Evolutionary conservation across 2,329 filamentous ascomycete genomes (phyloP).

Genomic region (Cadophora sp.): DNA sequence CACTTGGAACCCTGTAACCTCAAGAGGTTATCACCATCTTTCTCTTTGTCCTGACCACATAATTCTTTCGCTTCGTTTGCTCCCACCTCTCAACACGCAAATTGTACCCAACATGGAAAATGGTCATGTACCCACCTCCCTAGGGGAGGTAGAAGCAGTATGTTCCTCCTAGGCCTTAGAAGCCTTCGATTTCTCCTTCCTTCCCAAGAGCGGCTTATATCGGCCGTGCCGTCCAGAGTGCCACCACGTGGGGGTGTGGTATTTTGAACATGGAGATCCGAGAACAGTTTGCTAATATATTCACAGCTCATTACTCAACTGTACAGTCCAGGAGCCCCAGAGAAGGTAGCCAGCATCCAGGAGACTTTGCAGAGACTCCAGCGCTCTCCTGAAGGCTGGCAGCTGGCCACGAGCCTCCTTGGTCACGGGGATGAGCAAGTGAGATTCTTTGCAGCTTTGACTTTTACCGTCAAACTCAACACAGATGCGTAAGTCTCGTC

Average conservation of each 20-base stretch:
- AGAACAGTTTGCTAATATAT: conserved; percentile 15
- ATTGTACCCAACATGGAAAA: conserved; percentile 27
- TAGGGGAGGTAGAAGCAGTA: conserved; percentile 44
- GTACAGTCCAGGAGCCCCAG: conserved; percentile 53
- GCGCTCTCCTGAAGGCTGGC: conserved; percentile 82
- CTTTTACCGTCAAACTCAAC: conserved; percentile 93
- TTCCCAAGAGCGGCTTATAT: conserved; percentile 7
- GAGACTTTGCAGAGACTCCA: conserved; percentile 81
- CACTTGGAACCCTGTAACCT: not conserved
- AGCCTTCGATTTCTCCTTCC: not conserved
- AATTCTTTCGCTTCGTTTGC: conserved; percentile 18
- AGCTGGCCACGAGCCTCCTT: conserved; percentile 79
- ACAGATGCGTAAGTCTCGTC: conserved; percentile 71
- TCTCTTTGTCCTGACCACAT: not conserved
- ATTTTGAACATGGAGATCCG: not conserved
- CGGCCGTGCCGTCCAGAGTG: not conserved
- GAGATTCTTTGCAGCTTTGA: conserved; percentile 91
- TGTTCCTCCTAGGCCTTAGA: conserved; percentile 24
- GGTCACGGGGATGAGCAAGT: conserved; percentile 73
- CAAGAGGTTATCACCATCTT: conserved; percentile 11
- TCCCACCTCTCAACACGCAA: conserved; percentile 25
- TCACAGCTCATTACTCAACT: conserved; percentile 55
- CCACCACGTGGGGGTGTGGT: not conserved
- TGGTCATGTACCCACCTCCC: conserved; percentile 39
- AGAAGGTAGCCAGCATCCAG: conserved; percentile 63